Evolutionary conservation across 371 early-diverging fungal species (phyloP).

Genomic region (Mortierella sp.): DNA sequence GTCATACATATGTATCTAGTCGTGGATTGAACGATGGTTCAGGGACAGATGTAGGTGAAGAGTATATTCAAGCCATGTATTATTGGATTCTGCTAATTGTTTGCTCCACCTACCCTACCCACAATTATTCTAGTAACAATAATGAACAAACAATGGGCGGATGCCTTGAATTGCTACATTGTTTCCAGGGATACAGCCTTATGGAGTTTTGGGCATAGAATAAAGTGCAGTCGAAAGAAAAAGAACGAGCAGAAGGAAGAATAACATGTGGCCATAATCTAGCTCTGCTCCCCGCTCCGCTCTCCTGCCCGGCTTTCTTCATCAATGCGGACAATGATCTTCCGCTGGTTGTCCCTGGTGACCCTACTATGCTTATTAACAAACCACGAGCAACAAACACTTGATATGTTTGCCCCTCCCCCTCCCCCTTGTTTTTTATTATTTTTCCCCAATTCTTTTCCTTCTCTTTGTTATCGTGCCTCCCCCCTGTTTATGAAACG

Average conservation of each 20-base stretch:
- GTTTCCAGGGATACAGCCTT: background rate
- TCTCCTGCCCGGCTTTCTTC: too few relatives aligned
- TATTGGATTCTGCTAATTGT: background rate
- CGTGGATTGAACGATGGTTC: conserved; percentile 3
- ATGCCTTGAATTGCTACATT: background rate
- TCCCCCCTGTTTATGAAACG: conserved; percentile 36
- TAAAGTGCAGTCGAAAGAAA: background rate
- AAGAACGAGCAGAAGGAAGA: background rate
- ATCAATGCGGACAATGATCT: too few relatives aligned
- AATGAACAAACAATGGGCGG: too few relatives aligned
- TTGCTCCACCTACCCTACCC: background rate
- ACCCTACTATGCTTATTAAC: too few relatives aligned
- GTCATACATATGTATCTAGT: background rate
- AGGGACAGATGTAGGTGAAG: background rate
- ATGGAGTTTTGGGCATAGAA: background rate
- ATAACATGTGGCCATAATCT: background rate
- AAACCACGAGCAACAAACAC: too few relatives aligned
- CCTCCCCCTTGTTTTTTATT: background rate
- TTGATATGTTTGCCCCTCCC: background rate
- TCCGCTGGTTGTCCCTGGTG: too few relatives aligned
- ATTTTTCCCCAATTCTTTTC: background rate
- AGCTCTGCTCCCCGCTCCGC: too few relatives aligned
- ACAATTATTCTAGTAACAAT: background rate
- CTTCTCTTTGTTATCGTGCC: conserved; percentile 6
- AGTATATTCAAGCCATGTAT: background rate